phyloP scores from a whole-genome alignment of 192 early-diverging fungal species.

The Allomyces arbusculus region DNA sequence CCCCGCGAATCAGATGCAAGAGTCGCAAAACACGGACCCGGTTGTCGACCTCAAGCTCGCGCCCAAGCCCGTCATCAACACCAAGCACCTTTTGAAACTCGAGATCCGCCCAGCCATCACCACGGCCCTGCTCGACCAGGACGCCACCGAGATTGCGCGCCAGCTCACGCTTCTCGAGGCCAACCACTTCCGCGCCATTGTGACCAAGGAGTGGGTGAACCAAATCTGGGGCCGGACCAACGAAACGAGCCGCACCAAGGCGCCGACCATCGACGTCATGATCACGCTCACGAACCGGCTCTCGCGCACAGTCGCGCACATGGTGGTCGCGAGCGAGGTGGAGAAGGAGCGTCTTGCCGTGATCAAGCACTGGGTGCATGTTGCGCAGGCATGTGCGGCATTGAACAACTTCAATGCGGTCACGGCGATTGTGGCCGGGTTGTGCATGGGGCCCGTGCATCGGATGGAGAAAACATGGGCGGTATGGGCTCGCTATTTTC shows the following conservation, averaged over 20 bases:
- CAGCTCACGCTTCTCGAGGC: conserved; percentile 6
- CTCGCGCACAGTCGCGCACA: neutral
- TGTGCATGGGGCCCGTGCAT: conserved; percentile 3
- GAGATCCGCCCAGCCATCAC: no score
- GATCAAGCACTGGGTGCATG: conserved; percentile 4
- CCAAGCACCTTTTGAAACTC: no score
- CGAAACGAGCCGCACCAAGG: neutral
- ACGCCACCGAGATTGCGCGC: conserved; percentile 3
- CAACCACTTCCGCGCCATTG: conserved; percentile 3
- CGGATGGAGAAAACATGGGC: conserved; percentile 8
- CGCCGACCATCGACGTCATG: conserved; percentile 5
- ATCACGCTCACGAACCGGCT: conserved; percentile 3
- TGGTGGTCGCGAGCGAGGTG: neutral
- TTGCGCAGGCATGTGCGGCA: conserved; percentile 1
- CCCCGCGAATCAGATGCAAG: no score
- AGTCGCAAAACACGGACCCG: neutral
- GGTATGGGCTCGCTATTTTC: neutral
- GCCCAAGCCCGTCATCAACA: neutral
- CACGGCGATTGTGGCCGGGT: conserved; percentile 6
- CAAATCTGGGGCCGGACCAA: conserved; percentile 4
- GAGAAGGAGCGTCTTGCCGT: neutral
- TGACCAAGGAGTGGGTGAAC: conserved; percentile 3
- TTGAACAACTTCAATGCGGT: conserved; percentile 7
- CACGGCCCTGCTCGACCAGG: neutral
- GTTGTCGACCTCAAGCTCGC: neutral